Percentiles rank a stretch among this genome's conserved stretches.
phyloP scores from a whole-genome alignment of 2,329 filamentous ascomycete species.

The Neoascochyta sp. region DNA sequence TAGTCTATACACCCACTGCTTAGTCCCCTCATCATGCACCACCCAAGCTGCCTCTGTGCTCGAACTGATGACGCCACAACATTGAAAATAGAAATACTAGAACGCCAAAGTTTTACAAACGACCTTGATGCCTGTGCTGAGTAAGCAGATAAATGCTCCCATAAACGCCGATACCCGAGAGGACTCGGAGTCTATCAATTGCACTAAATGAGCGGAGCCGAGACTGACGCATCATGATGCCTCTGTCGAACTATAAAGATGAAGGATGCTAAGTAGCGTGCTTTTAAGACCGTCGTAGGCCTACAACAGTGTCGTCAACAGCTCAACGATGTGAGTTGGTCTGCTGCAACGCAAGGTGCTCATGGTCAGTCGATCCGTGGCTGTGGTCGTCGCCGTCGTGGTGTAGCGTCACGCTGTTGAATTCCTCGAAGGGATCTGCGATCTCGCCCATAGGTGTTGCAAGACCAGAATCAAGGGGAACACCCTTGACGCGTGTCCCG shows the following conservation, averaged over 20 bases:
- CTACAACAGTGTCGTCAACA: too few species aligned
- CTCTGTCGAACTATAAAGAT: constrained; percentile 12
- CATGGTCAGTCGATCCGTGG: constrained; percentile 18
- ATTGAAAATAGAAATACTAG: too few species aligned
- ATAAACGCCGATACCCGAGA: constrained; percentile 20
- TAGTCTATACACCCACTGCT: too few species aligned
- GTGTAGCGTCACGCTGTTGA: constrained; percentile 96
- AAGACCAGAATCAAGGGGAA: constrained; percentile 80
- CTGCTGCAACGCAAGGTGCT: constrained; percentile 21
- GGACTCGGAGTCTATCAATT: constrained; percentile 16
- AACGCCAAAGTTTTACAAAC: too few species aligned
- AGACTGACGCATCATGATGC: constrained; percentile 22
- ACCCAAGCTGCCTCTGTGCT: neutral
- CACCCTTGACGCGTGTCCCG: constrained; percentile 61
- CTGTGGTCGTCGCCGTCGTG: constrained; percentile 82
- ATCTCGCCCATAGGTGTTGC: constrained; percentile 79
- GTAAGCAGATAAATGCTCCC: constrained; percentile 8
- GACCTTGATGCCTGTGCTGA: too few species aligned
- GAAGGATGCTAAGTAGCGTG: too few species aligned
- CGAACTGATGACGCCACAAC: constrained; percentile 1
- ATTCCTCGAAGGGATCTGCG: constrained; percentile 93
- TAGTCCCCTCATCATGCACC: neutral
- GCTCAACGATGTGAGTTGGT: constrained; percentile 22
- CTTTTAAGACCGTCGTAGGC: too few species aligned
- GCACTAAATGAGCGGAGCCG: constrained; percentile 29